Conservation (phyloP, 83 land plant genomes). For the Diphasiastrum complanatum region DNA sequence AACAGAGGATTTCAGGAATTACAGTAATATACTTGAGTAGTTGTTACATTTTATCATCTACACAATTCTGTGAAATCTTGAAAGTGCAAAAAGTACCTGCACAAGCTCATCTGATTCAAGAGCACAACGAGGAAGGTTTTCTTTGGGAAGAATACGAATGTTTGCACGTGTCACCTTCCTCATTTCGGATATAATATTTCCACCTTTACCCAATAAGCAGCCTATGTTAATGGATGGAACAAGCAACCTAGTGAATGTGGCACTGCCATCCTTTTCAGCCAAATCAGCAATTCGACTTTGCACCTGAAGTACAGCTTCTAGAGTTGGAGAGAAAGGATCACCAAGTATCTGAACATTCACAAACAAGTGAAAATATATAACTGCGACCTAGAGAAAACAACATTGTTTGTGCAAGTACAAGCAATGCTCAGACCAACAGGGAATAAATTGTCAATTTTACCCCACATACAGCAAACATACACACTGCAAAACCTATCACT, state of each 20-base stretch:
- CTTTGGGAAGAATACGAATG: constrained; percentile 48
- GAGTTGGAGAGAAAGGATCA: constrained; percentile 46
- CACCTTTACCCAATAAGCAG: constrained; percentile 56
- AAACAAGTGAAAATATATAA: too few relatives aligned
- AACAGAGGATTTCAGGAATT: not conserved
- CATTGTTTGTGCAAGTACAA: not conserved
- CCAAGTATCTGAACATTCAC: constrained; percentile 20
- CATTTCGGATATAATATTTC: constrained; percentile 43
- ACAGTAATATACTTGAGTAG: not conserved
- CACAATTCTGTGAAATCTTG: not conserved
- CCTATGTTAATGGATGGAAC: constrained; percentile 51
- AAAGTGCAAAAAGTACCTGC: constrained; percentile 33
- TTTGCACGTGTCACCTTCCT: constrained; percentile 53
- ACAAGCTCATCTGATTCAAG: constrained; percentile 54
- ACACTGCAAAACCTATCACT: too few relatives aligned
- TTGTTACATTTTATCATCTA: not conserved
- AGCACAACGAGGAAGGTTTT: constrained; percentile 52
- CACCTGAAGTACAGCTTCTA: constrained; percentile 34
- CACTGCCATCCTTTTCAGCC: constrained; percentile 21
- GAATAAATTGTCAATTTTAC: too few relatives aligned
- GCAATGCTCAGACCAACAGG: not conserved
- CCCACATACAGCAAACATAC: too few relatives aligned
- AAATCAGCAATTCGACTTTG: constrained; percentile 25
- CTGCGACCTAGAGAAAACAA: constrained; percentile 32
- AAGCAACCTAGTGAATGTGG: constrained; percentile 41